A percentile compares a stretch with the other conserved stretches of the same genome.
Evolutionary conservation across 495 filamentous ascomycete species (phyloP).

Genomic region (Pyronema domesticum): DNA sequence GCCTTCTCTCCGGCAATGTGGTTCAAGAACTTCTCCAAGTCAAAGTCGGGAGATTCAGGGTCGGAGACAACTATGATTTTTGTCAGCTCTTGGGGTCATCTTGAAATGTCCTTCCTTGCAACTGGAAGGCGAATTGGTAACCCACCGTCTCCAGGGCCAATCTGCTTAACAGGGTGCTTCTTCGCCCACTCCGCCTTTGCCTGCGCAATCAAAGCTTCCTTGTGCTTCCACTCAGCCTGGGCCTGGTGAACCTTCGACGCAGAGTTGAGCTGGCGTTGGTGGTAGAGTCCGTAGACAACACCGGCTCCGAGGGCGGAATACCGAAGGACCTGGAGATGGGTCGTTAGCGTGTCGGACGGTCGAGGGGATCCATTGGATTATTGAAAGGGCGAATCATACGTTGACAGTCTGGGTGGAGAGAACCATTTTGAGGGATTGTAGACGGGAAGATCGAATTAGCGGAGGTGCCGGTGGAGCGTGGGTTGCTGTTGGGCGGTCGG

Average conservation of each 20-base stretch:
- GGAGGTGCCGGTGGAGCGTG: neutral
- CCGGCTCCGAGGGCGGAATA: slow-evolving; percentile 78
- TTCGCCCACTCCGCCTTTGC: slow-evolving; percentile 80
- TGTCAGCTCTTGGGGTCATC: neutral
- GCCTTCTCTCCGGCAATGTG: neutral
- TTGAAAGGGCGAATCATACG: slow-evolving; percentile 15
- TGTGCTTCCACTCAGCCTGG: slow-evolving; percentile 67
- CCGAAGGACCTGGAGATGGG: slow-evolving; percentile 58
- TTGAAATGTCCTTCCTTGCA: neutral
- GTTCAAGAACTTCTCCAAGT: slow-evolving; percentile 41
- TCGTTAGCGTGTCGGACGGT: slow-evolving; percentile 8
- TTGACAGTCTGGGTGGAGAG: slow-evolving; percentile 25
- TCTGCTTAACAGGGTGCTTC: slow-evolving; percentile 33
- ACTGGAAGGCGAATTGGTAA: neutral
- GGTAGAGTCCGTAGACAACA: slow-evolving; percentile 79
- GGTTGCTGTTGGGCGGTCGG: slow-evolving; percentile 2
- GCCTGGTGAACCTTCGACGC: slow-evolving; percentile 44
- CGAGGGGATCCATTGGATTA: slow-evolving; percentile 1
- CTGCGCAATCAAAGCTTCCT: slow-evolving; percentile 70
- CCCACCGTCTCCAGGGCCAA: neutral
- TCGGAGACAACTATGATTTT: slow-evolving; percentile 53
- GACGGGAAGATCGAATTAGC: neutral
- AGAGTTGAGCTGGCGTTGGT: slow-evolving; percentile 60
- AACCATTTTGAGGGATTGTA: slow-evolving; percentile 13
- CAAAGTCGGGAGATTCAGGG: slow-evolving; percentile 67